Percentiles rank a stretch among this genome's conserved stretches.
phyloP scores from a whole-genome alignment of 495 filamentous ascomycete genomes.

The Symbiotaphrina buchneri region DNA sequence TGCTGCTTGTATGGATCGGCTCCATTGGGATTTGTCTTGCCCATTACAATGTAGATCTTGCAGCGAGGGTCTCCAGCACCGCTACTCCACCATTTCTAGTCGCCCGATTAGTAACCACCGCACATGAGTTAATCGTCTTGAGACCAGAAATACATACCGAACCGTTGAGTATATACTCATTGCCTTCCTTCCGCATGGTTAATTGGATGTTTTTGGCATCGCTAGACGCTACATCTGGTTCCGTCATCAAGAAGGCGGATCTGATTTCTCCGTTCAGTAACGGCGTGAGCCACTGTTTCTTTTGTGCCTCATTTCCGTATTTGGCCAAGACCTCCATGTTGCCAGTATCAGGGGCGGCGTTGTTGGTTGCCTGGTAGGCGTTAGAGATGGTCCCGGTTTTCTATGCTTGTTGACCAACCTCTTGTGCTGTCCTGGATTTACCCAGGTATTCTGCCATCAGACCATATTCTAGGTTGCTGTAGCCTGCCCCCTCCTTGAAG shows the following conservation, averaged over 20 bases:
- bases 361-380: slow-evolving; percentile 47
- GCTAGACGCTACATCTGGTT: slow-evolving; percentile 63
- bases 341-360: slow-evolving; percentile 76
- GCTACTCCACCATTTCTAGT: slow-evolving; percentile 87
- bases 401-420: slow-evolving; percentile 19
- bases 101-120: background rate
- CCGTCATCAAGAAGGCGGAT: slow-evolving; percentile 86
- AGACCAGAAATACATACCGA: slow-evolving; percentile 24
- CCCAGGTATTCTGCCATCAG: slow-evolving; percentile 84
- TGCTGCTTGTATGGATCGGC: slow-evolving; percentile 64
- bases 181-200: slow-evolving; percentile 54
- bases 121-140: background rate
- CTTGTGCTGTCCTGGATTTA: slow-evolving; percentile 52
- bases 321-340: slow-evolving; percentile 95
- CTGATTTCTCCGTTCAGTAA: slow-evolving; percentile 70
- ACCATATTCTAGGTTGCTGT: slow-evolving; percentile 78
- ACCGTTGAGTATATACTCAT: slow-evolving; percentile 71
- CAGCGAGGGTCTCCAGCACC: slow-evolving; percentile 82
- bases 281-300: slow-evolving; percentile 64
- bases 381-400: background rate
- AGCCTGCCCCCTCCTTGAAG: slow-evolving; percentile 83
- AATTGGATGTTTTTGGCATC: slow-evolving; percentile 80
- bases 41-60: slow-evolving; percentile 81
- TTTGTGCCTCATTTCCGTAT: slow-evolving; percentile 79
- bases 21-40: slow-evolving; percentile 53